A percentile compares a stretch with the other conserved stretches of the same genome.
Conservation (phyloP, 1,139 yeast genomes). For the Oligophagozyma castellii region DNA sequence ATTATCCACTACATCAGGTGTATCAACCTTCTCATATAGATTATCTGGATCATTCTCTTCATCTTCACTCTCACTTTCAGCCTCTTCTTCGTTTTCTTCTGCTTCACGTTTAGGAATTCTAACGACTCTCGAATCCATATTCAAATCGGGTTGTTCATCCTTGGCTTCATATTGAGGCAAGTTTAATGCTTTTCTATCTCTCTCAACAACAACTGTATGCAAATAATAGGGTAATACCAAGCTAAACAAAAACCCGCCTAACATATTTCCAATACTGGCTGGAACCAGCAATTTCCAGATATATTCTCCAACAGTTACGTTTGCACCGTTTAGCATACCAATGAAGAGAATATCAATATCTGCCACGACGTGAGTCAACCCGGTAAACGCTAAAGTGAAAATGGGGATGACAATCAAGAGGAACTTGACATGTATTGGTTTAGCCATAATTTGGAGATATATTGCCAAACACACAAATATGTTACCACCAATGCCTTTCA, state of each 20-base stretch:
- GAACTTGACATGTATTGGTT: constrained; percentile 67
- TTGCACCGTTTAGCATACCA: constrained; percentile 54
- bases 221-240: constrained; percentile 52
- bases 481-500: constrained; percentile 62
- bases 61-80: constrained; percentile 5
- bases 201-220: constrained; percentile 56
- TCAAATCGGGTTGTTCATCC: constrained; percentile 69
- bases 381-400: constrained; percentile 59
- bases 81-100: constrained; percentile 8
- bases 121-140: constrained; percentile 64
- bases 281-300: constrained; percentile 64
- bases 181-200: constrained; percentile 43
- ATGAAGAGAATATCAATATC: constrained; percentile 58
- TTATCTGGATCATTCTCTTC: constrained; percentile 2
- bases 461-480: constrained; percentile 64
- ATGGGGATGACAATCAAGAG: constrained; percentile 52
- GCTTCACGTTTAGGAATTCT: constrained; percentile 23
- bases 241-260: constrained; percentile 58
- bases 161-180: constrained; percentile 55
- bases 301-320: constrained; percentile 44
- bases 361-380: constrained; percentile 70
- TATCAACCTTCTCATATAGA: constrained; percentile 1
- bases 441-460: constrained; percentile 61
- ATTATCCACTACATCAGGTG: constrained; percentile 1
- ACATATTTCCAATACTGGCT: constrained; percentile 52